A percentile compares a stretch with the other conserved stretches of the same genome.
Conservation (phyloP, 106 monocot genomes). For the Cymbidium sinense region DNA sequence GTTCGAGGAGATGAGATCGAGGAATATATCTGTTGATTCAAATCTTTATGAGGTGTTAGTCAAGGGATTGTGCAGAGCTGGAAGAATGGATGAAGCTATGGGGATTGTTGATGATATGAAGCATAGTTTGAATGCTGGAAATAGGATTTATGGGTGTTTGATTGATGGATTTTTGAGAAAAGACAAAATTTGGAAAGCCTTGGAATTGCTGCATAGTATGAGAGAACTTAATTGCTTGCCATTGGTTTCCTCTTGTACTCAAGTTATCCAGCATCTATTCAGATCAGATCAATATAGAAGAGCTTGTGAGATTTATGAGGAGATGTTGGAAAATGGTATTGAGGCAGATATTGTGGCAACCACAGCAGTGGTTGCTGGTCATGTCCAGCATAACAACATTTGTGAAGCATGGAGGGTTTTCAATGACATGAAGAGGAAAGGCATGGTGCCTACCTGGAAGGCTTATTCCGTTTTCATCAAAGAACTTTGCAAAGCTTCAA, state of each 20-base stretch:
- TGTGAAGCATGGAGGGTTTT: conserved; percentile 60
- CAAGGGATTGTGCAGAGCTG: conserved; percentile 49
- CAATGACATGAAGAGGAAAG: conserved; percentile 41
- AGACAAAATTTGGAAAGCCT: conserved; percentile 33
- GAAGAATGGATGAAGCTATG: conserved; percentile 46
- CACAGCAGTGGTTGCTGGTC: conserved; percentile 62
- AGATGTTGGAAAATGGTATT: conserved; percentile 47
- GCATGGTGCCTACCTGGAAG: conserved; percentile 32
- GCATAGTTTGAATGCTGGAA: conserved; percentile 13
- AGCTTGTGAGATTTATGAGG: conserved; percentile 63
- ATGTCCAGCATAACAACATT: conserved; percentile 40
- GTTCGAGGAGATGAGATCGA: conserved; percentile 38
- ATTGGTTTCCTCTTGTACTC: conserved; percentile 50
- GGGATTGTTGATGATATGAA: conserved; percentile 38
- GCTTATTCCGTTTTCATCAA: conserved; percentile 62
- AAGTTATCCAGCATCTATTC: conserved; percentile 61
- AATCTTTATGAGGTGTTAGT: conserved; percentile 28
- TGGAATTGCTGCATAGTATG: conserved; percentile 36
- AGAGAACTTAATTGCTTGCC: conserved; percentile 30
- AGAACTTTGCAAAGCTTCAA: conserved; percentile 70
- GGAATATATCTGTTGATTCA: conserved; percentile 14
- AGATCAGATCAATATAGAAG: conserved; percentile 29
- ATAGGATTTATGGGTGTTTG: conserved; percentile 34
- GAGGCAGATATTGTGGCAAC: conserved; percentile 48
- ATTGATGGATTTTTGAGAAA: conserved; percentile 56